Base-by-base conservation (phyloP, 228 moss, liverwort and hornwort genomes). In the Sphagnum magellanicum region DNA sequence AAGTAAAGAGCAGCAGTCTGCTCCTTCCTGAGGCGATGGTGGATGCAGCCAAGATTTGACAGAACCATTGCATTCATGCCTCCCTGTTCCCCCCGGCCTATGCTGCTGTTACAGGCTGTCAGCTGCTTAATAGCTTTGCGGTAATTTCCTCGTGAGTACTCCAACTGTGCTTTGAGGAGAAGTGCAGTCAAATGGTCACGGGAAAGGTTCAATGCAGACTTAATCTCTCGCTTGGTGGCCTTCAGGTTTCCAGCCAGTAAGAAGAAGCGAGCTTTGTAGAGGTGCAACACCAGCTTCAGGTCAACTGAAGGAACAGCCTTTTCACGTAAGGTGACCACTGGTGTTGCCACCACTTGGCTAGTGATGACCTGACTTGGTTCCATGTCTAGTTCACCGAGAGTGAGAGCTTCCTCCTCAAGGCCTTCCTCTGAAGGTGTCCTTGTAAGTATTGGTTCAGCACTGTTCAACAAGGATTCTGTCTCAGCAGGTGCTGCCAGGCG, bases 41-140 rank as follows among this genome's bases (percentile, higher is more conserved):
- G 79, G 68, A 94, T 84, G 65, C 94, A 94, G 52, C 94, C 94
- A 32, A 94, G 86, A 77, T 94, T 86, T 6, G 87, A 89, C 16
- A 89, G 80, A 47, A 86, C 72, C 70, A 89, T 75, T 5, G 87
- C 82, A 62, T 69, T 78, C 80, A 79, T 58, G 17, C 83, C 77
- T 32, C 32, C 32, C 5, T 78, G 64, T 14, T 94, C 91, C 49
- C 68, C 81, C 62, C 89, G 89, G 61, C 87, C 89, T 2, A 32
- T 32, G 32, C 32, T 32, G 32, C 32, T 32, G 83, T 79, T 84
- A 75, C 91, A 94, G 66, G 81, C 79, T 8, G 84, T 94, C 78
- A 94, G 68, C 68, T 86, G 87, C 85, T 94, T 94, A 47, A 89
- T 89, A 17, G 94, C 86, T 71, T 94, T 94, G 61, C 89, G 85